Base-by-base conservation (phyloP, 345 rosid genomes). In the Carallia brachiata region DNA sequence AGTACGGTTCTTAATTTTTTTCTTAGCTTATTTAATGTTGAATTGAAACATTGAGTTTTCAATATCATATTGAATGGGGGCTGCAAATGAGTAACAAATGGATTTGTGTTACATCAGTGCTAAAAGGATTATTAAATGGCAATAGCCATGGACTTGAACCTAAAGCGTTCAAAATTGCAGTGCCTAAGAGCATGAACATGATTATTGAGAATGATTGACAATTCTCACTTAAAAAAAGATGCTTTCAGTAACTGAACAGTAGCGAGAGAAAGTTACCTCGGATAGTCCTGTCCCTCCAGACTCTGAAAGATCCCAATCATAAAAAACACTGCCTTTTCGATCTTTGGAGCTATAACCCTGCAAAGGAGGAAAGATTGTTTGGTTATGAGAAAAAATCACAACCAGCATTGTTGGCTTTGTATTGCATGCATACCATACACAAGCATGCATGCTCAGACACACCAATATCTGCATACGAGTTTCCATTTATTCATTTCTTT, bases 231-330 rank as follows among this genome's bases (percentile, higher is more conserved):
- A 59, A 28, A 39, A 23, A 47, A 19, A 59, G 10, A 28, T 19
- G 28, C 13, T 65, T 52, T 28, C 15, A 3, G 34, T 27, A 70
- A 71, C 23, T 65, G 61, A 4, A 74, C 5, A 70, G 27, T 19
- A 68, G 68, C 39, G 36, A 36, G 40, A 32, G 30, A 65, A 34
- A 70, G 30, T 77, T 77, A 92, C 99, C 97, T 90, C 97, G 75
- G 97, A 78, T 52, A 71, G 80, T 66, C 87, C 96, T 54, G 80
- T 58, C 17, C 76, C 85, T n/a, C 94, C 85, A 64, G 88, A 70
- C 77, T 90, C 99, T 47, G 92, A 87, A 82, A 89, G 88, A 77
- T 95, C 98, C 99, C 98, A 95, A 44, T 88, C 94, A 68, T 95
- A 87, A 73, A 90, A 89, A 17, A 87, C 76, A 74, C 85, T 80